phyloP scores from a whole-genome alignment of 306 rosid genomes.

The Quercus parvula region DNA sequence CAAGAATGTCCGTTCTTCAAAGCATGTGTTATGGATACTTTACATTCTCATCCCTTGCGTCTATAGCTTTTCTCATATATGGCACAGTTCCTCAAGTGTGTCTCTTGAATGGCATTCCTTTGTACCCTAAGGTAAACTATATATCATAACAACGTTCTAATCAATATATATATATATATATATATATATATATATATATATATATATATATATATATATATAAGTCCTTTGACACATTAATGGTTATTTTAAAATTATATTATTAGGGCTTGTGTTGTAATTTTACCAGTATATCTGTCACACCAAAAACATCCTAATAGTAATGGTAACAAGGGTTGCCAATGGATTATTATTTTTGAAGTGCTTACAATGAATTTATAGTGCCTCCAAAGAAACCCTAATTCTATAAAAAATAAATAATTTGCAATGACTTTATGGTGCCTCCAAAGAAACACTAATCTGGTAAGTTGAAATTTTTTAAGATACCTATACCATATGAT shows the following conservation, averaged over 20 bases:
- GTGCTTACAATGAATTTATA: no score
- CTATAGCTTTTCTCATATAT: constrained; percentile 22
- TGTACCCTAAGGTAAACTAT: constrained; percentile 31
- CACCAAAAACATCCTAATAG: no score
- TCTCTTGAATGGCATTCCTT: constrained; percentile 36
- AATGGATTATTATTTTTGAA: no score
- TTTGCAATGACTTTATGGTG: no score
- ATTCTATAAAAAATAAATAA: no score
- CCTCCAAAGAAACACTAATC: no score
- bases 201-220: not conserved
- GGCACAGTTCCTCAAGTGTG: constrained; percentile 42
- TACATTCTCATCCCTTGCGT: constrained; percentile 14
- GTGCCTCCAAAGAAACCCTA: no score
- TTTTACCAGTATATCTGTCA: not conserved
- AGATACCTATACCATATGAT: no score
- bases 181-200: not conserved
- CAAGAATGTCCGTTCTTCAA: constrained; percentile 23
- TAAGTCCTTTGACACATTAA: not conserved
- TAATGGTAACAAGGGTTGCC: no score
- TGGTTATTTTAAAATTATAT: not conserved
- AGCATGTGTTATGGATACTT: not conserved
- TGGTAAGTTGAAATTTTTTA: no score
- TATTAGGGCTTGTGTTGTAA: not conserved
- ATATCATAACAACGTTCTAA: no score
- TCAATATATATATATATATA: not conserved